These are phyloP conservation scores for Botryotinia globosa DNA, from an alignment of 2,329 filamentous ascomycete genomes.

Conservation along the genomic window DNA sequence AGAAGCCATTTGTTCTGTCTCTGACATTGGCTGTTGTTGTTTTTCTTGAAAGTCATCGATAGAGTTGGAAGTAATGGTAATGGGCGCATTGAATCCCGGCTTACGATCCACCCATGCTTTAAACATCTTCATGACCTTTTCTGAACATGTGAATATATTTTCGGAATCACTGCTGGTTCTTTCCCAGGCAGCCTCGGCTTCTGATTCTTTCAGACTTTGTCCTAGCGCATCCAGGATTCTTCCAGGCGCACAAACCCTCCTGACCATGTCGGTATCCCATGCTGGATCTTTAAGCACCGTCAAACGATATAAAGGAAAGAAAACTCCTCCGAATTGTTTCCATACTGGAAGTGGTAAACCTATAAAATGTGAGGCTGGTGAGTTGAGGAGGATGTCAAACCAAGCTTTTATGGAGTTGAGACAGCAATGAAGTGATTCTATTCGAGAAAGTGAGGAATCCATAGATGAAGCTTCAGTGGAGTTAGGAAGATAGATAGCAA, in stretches of 20 bases:
- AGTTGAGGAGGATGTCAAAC: conserved; percentile 3
- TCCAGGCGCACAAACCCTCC: neutral
- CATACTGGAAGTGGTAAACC: conserved; percentile 4
- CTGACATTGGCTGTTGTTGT: neutral
- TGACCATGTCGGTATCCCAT: conserved; percentile 11
- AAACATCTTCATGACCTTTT: conserved; percentile 11
- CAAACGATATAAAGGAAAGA: conserved; percentile 4
- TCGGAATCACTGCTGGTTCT: neutral
- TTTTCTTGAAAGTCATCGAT: neutral
- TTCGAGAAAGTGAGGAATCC: conserved; percentile 1
- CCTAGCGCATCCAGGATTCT: conserved; percentile 1
- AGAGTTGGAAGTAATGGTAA: neutral
- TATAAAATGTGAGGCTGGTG: neutral
- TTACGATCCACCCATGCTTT: conserved; percentile 7
- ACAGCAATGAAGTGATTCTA: neutral
- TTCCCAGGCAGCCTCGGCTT: conserved; percentile 5
- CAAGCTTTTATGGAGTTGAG: conserved; percentile 10
- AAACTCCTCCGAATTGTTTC: conserved; percentile 10
- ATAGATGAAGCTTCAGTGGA: neutral
- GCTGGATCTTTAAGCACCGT: conserved; percentile 4
- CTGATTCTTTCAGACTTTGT: neutral
- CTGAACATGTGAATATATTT: conserved; percentile 9
- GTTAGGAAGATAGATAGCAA: conserved; percentile 10
- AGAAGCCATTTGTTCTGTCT: neutral
- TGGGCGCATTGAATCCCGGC: conserved; percentile 10